A percentile compares a stretch with the other conserved stretches of the same genome.
Evolutionary conservation across 495 filamentous ascomycete species (phyloP).

Genomic region (Symbiotaphrina buchneri): DNA sequence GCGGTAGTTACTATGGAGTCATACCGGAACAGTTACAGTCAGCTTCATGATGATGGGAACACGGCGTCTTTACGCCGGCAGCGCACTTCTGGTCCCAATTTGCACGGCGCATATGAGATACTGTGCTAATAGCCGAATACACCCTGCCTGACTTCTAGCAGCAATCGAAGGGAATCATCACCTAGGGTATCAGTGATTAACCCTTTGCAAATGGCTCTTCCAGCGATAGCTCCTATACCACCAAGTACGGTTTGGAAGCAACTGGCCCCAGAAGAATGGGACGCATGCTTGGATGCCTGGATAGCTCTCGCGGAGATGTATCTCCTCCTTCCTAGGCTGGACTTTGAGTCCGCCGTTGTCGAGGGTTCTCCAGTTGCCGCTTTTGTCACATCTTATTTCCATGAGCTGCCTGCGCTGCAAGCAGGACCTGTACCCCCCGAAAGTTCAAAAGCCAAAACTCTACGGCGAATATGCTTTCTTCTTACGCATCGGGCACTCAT

Average conservation of each 20-base stretch:
- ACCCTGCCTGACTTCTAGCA: too few species aligned
- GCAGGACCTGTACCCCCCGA: slow-evolving; percentile 15
- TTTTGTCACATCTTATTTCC: slow-evolving; percentile 41
- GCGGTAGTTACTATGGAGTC: too few species aligned
- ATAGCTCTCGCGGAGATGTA: slow-evolving; percentile 36
- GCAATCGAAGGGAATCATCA: too few species aligned
- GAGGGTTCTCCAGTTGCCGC: slow-evolving; percentile 28
- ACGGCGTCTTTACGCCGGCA: too few species aligned
- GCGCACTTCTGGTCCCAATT: too few species aligned
- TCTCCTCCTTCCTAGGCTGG: slow-evolving; percentile 28
- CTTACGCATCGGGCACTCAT: slow-evolving; percentile 25
- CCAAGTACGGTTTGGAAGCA: slow-evolving; percentile 38
- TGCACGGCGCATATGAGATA: too few species aligned
- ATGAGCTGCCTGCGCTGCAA: slow-evolving; percentile 17
- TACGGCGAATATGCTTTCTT: slow-evolving; percentile 40
- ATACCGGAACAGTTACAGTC: too few species aligned
- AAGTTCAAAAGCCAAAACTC: slow-evolving; percentile 21
- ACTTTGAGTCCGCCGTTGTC: slow-evolving; percentile 23
- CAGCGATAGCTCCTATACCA: slow-evolving; percentile 55
- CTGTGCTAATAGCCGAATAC: too few species aligned
- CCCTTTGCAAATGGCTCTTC: slow-evolving; percentile 35
- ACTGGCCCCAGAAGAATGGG: slow-evolving; percentile 51
- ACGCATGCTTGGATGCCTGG: slow-evolving; percentile 60
- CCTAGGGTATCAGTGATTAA: too few species aligned
- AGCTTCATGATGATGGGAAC: too few species aligned